Base-by-base conservation (phyloP, 192 early-diverging fungal genomes). In the Coemansia sp. region DNA sequence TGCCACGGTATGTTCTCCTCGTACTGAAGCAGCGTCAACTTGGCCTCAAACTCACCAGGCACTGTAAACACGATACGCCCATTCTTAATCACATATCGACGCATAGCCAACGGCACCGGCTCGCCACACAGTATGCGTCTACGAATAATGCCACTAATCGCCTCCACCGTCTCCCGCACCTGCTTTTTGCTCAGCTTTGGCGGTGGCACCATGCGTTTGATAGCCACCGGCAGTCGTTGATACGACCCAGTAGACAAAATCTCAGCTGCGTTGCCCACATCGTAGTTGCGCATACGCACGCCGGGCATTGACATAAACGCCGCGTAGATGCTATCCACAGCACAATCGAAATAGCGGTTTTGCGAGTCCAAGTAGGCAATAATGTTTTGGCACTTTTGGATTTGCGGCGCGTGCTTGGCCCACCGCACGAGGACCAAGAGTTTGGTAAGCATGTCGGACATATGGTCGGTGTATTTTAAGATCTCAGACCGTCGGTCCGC, bases 191-290 rank as follows among this genome's bases (percentile, higher is more conserved):
- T 82, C 19, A 93, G 78, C 29, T 70, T 72, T 25, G 82, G 82
- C 12, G 87, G 85, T 9, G 83, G 83, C 27, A 91, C 71, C 8
- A 81, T 72, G 51, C 90, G 88, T 72, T 90, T 88, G 27, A 94
- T 89, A 29, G 87, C 85, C 3, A 75, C 69, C 1, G 94, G 94
- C 57, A 96, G 80, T 4, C 90, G 84, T 50, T 88, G 87, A 64
- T 94, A 96, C 21, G 85, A 84, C 39, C 94, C 92, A 4, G 89
- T 90, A 4, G 91, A 91, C 52, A 96, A 83, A 16, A 96, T 88
- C 65, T 95, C 93, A 8, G 94, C 84, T 0, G 93, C 92, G 19
- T 90, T 94, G 27, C 77, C 63, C 22, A 96, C 84, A 70, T 96
- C 94, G 61, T 87, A 93, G 78, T 88, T 90, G 25, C 90, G 85